Percentiles rank a stretch among this genome's conserved stretches.
Evolutionary conservation across 1,284 basidiomycete genomes (phyloP).

Genomic region (Ganoderma lucidum): DNA sequence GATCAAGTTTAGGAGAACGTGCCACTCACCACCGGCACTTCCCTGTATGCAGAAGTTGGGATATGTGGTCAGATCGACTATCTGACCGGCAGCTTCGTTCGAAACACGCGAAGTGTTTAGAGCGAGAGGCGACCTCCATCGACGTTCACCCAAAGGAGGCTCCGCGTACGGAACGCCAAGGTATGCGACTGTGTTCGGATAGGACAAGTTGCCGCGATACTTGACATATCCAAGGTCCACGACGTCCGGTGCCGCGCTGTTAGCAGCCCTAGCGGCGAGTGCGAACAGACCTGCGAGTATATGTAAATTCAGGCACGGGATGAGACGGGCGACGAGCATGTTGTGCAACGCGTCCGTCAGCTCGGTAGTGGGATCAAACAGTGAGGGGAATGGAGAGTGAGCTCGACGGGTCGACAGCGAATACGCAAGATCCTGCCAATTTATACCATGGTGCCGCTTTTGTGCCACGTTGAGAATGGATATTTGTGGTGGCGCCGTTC

Average conservation of each 20-base stretch:
- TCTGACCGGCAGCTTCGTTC: conserved; percentile 42
- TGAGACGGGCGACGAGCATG: conserved; percentile 9
- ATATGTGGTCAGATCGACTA: conserved; percentile 57
- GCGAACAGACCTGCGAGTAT: neutral
- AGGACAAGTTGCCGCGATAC: conserved; percentile 59
- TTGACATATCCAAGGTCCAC: conserved; percentile 43
- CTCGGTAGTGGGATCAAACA: too few species aligned
- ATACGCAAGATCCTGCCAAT: neutral
- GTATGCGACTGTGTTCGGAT: conserved; percentile 63
- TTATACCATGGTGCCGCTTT: neutral
- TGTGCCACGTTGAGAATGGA: too few species aligned
- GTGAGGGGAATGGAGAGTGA: neutral
- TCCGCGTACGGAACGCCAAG: conserved; percentile 56
- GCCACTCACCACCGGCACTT: conserved; percentile 51
- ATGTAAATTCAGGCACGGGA: conserved; percentile 4
- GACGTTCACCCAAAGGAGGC: conserved; percentile 46
- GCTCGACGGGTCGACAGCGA: neutral
- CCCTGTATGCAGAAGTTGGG: conserved; percentile 68
- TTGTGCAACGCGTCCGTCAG: neutral
- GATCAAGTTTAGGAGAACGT: neutral
- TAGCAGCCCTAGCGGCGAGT: neutral
- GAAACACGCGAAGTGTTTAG: conserved; percentile 46
- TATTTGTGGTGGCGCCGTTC: too few species aligned
- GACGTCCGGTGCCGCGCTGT: conserved; percentile 26
- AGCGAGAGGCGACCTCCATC: conserved; percentile 49